These are phyloP conservation scores for Thielaviopsis euricoi DNA, from an alignment of 2,329 filamentous ascomycete genomes.

Conservation along the genomic window DNA sequence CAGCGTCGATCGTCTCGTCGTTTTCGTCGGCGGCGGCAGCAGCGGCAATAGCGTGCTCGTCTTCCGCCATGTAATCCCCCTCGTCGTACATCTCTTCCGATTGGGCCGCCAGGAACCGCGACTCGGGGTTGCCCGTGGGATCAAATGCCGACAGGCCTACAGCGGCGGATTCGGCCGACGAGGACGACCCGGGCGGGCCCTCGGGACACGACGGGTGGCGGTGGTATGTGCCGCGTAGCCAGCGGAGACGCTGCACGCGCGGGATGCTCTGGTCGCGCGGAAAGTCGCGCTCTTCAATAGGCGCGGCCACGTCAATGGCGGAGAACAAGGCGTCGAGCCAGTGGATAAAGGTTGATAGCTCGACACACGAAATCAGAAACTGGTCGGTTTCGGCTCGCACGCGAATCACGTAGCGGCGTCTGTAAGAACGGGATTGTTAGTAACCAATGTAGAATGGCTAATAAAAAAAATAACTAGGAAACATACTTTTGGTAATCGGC, in stretches of 20 bases:
- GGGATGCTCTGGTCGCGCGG: conserved; percentile 46
- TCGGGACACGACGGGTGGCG: conserved; percentile 14
- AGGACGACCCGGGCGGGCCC: conserved; percentile 17
- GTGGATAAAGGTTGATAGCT: conserved; percentile 47
- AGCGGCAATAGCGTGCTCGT: conserved; percentile 11
- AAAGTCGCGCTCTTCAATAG: conserved; percentile 53
- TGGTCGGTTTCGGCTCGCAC: conserved; percentile 58
- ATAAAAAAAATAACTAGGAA: neutral
- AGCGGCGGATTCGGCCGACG: neutral
- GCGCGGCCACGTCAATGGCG: conserved; percentile 54
- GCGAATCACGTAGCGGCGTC: conserved; percentile 50
- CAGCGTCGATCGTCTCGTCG: neutral
- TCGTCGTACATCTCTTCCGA: conserved; percentile 1
- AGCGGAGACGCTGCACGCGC: conserved; percentile 35
- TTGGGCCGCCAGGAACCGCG: neutral
- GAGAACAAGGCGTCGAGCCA: conserved; percentile 55
- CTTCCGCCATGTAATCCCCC: conserved; percentile 12
- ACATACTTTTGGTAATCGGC: conserved; percentile 53
- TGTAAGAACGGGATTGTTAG: conserved; percentile 16
- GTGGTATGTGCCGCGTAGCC: conserved; percentile 25
- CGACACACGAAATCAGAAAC: conserved; percentile 50
- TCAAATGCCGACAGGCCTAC: neutral
- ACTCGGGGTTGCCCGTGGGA: neutral
- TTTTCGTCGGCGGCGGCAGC: conserved; percentile 2
- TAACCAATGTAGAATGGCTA: neutral